Percentiles rank a stretch among this genome's conserved stretches.
Conservation (phyloP, 2,329 filamentous ascomycete species). For the Dothiorella sarmentorum region DNA sequence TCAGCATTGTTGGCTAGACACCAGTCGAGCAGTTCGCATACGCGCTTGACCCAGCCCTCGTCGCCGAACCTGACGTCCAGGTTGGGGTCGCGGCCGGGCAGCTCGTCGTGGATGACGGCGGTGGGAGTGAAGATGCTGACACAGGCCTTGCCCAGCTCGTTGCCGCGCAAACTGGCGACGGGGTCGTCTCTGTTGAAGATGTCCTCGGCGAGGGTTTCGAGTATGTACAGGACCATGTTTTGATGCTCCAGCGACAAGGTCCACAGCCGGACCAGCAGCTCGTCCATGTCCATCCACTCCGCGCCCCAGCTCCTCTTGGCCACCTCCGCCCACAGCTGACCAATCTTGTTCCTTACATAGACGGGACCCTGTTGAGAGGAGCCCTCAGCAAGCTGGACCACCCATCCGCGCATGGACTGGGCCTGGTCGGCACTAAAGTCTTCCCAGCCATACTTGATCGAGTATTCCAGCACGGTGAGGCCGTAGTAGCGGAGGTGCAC, state of each 20-base stretch:
- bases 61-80: conserved; percentile 70
- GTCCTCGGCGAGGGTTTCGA: conserved; percentile 92
- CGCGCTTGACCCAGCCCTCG: conserved; percentile 82
- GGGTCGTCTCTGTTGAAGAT: conserved; percentile 89
- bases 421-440: conserved; percentile 68
- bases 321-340: conserved; percentile 90
- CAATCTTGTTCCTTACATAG: conserved; percentile 90
- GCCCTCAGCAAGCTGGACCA: conserved; percentile 72
- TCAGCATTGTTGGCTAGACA: conserved; percentile 66
- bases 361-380: conserved; percentile 69
- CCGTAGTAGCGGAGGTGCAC: conserved; percentile 90
- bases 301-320: conserved; percentile 90
- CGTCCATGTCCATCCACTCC: conserved; percentile 94
- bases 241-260: conserved; percentile 62
- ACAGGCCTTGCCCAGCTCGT: conserved; percentile 79
- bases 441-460: conserved; percentile 80
- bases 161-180: conserved; percentile 77
- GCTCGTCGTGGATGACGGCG: conserved; percentile 68
- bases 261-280: conserved; percentile 78
- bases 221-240: conserved; percentile 79
- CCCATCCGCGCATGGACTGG: conserved; percentile 67
- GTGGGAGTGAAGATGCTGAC: conserved; percentile 91
- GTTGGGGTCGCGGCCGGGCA: conserved; percentile 67
- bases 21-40: conserved; percentile 69
- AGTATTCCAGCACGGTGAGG: conserved; percentile 84